Conservation (phyloP, 2,329 filamentous ascomycete genomes). For the Aspergillus ochraceoroseus region DNA sequence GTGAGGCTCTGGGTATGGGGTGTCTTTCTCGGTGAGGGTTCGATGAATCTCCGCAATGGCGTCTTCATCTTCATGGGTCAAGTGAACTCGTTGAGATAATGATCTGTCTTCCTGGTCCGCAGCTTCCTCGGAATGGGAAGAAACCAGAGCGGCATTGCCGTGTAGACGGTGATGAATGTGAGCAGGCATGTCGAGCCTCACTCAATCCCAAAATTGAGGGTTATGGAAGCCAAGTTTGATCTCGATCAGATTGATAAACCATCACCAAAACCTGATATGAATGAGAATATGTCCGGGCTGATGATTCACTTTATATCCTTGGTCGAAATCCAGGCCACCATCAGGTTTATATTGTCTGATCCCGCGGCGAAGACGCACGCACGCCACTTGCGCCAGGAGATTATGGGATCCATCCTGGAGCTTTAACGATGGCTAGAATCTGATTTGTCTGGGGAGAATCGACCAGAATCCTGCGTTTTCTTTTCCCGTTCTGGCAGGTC, state of each 20-base stretch:
- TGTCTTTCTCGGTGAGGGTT: slow-evolving; percentile 25
- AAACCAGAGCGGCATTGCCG: slow-evolving; percentile 18
- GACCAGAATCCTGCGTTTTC: too few relatives aligned
- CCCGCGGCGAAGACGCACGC: too few relatives aligned
- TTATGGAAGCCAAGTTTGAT: neutral
- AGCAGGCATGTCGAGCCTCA: slow-evolving; percentile 25
- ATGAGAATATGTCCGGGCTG: too few relatives aligned
- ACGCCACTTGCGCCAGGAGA: too few relatives aligned
- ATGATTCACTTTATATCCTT: too few relatives aligned
- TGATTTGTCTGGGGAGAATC: too few relatives aligned
- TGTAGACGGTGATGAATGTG: slow-evolving; percentile 26
- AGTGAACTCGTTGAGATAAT: slow-evolving; percentile 26
- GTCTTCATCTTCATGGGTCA: slow-evolving; percentile 29
- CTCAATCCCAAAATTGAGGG: neutral
- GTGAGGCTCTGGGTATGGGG: slow-evolving; percentile 40
- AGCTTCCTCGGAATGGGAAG: slow-evolving; percentile 19
- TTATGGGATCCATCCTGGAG: too few relatives aligned
- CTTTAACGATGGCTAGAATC: too few relatives aligned
- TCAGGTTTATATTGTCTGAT: too few relatives aligned
- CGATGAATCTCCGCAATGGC: slow-evolving; percentile 32
- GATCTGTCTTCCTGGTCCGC: slow-evolving; percentile 11
- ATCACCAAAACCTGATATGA: too few relatives aligned
- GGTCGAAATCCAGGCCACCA: too few relatives aligned
- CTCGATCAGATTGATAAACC: neutral
- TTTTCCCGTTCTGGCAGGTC: too few relatives aligned